These are phyloP conservation scores for Puccinia horiana DNA, from an alignment of 1,284 basidiomycete genomes.

Conservation along the genomic window DNA sequence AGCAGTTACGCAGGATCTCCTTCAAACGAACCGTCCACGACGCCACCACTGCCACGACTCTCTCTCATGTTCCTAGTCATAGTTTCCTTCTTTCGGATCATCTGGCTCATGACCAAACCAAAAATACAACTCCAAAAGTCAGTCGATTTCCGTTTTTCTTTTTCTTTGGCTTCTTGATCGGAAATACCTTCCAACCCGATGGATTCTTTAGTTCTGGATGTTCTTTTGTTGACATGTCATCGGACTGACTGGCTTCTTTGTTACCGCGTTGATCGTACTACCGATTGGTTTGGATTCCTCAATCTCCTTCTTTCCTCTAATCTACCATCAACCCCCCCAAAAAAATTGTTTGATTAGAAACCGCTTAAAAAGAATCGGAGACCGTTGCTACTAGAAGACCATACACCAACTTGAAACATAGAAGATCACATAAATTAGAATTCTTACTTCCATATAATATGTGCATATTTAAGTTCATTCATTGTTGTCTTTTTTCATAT, in stretches of 20 bases:
- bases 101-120: background rate
- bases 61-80: background rate
- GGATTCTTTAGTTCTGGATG: too few species aligned
- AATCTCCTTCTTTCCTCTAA: background rate
- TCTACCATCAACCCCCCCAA: background rate
- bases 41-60: background rate
- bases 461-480: too few species aligned
- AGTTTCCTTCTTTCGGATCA: background rate
- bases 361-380: background rate
- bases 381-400: background rate
- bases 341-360: background rate
- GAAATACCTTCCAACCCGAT: too few species aligned
- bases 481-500: too few species aligned
- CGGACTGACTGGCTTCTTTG: too few species aligned
- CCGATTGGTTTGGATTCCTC: background rate
- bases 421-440: too few species aligned
- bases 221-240: too few species aligned
- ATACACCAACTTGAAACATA: background rate
- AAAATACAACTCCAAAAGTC: too few species aligned
- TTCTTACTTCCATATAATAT: too few species aligned
- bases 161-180: too few species aligned
- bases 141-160: too few species aligned
- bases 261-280: background rate
- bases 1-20: slow-evolving; percentile 4
- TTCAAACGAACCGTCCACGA: background rate